Conservation (phyloP, 1,284 basidiomycete species). For the Thecaphora frezii region DNA sequence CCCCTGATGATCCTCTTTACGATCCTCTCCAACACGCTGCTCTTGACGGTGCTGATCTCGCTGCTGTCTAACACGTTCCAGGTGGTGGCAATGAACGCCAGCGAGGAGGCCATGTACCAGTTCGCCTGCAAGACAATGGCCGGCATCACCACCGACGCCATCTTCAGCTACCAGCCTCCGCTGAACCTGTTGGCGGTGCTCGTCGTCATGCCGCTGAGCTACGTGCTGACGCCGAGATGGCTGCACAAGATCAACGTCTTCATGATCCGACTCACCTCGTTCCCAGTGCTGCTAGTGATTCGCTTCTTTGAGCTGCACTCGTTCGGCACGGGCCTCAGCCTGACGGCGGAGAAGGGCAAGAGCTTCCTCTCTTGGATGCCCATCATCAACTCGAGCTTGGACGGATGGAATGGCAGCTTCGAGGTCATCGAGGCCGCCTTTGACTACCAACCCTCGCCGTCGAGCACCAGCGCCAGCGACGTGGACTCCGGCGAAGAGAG, state of each 20-base stretch:
- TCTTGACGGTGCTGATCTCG: constrained; percentile 70
- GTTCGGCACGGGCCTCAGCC: constrained; percentile 35
- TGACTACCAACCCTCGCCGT: constrained; percentile 10
- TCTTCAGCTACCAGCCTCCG: constrained; percentile 91
- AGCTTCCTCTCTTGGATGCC: constrained; percentile 19
- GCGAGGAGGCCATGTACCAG: constrained; percentile 89
- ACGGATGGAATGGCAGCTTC: constrained; percentile 4
- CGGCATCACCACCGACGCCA: constrained; percentile 80
- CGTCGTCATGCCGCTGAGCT: constrained; percentile 41
- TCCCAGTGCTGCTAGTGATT: constrained; percentile 79
- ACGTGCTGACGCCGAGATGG: constrained; percentile 37
- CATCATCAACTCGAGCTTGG: constrained; percentile 13
- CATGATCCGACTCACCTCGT: constrained; percentile 71
- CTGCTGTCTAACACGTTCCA: constrained; percentile 91
- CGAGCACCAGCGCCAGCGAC: no score
- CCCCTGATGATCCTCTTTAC: constrained; percentile 69
- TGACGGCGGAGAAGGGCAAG: constrained; percentile 40
- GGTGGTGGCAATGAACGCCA: constrained; percentile 84
- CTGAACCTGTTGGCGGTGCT: constrained; percentile 60
- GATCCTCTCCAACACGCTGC: constrained; percentile 69
- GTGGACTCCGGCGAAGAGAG: background rate
- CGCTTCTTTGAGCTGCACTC: constrained; percentile 78
- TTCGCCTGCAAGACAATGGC: constrained; percentile 65
- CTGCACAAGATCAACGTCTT: constrained; percentile 67
- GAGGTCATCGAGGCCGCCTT: constrained; percentile 39